Percentiles rank a stretch among this genome's conserved stretches.
Evolutionary conservation across 306 rosid species (phyloP).

Genomic region (Morella rubra): DNA sequence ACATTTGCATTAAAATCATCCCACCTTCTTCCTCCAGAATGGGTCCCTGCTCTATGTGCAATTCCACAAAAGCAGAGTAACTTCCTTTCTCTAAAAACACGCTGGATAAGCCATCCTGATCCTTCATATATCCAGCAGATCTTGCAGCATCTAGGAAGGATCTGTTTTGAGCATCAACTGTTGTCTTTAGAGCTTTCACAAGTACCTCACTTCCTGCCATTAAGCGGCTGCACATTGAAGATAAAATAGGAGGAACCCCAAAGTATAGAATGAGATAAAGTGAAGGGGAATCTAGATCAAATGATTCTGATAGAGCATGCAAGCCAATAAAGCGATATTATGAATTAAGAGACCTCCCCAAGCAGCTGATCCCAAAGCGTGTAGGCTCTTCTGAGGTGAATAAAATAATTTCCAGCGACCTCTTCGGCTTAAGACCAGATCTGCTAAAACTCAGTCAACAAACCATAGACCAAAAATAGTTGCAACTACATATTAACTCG

Average conservation of each 20-base stretch:
- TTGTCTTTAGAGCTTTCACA: slow-evolving; percentile 56
- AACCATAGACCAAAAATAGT: slow-evolving; percentile 4
- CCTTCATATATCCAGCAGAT: slow-evolving; percentile 73
- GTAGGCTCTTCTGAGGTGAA: slow-evolving; percentile 99
- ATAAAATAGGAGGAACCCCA: slow-evolving; percentile 28
- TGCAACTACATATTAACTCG: not conserved
- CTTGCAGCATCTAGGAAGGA: slow-evolving; percentile 81
- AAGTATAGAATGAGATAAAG: slow-evolving; percentile 6
- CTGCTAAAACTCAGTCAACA: slow-evolving; percentile 45
- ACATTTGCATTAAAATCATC: slow-evolving; percentile 5
- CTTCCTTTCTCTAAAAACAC: slow-evolving; percentile 70
- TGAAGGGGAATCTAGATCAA: slow-evolving; percentile 5
- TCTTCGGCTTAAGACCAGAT: slow-evolving; percentile 78
- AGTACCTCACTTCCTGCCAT: slow-evolving; percentile 75
- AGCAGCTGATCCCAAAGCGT: slow-evolving; percentile 89
- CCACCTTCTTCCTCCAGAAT: slow-evolving; percentile 87
- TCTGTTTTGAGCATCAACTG: slow-evolving; percentile 67
- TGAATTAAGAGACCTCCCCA: slow-evolving; percentile 68
- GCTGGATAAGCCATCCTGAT: slow-evolving; percentile 55
- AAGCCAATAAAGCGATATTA: not conserved
- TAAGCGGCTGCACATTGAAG: slow-evolving; percentile 65
- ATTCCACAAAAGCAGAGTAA: slow-evolving; percentile 88
- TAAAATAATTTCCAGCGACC: slow-evolving; percentile 74
- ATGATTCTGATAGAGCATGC: slow-evolving; percentile 14
- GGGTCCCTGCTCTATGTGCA: slow-evolving; percentile 98